Conservation (phyloP, 495 filamentous ascomycete species). For the Tricharina praecox region DNA sequence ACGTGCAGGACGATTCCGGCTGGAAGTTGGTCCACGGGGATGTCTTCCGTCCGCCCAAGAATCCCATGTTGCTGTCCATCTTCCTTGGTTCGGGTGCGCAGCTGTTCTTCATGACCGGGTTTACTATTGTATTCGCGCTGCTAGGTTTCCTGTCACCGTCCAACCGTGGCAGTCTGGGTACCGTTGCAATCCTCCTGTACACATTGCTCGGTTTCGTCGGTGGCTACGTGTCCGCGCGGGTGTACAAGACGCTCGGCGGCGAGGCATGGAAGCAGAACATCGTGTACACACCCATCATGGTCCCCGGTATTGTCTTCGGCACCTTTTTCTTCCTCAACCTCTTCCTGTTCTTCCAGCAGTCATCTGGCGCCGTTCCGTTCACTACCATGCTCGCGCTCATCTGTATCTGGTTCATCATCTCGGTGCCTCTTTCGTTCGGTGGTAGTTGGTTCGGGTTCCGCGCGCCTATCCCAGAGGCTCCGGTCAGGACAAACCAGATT, state of each 20-base stretch:
- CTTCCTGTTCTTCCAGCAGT: slow-evolving; percentile 81
- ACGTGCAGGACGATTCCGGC: slow-evolving; percentile 90
- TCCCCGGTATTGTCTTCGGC: slow-evolving; percentile 73
- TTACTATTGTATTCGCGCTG: slow-evolving; percentile 83
- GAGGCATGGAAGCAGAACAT: slow-evolving; percentile 92
- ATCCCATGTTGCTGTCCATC: slow-evolving; percentile 68
- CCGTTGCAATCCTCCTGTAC: slow-evolving; percentile 80
- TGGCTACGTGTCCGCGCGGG: slow-evolving; percentile 72
- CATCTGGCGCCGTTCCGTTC: slow-evolving; percentile 88
- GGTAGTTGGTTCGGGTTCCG: slow-evolving; percentile 89
- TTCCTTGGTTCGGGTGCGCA: slow-evolving; percentile 88
- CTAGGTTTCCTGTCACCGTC: slow-evolving; percentile 88
- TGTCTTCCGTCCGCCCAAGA: slow-evolving; percentile 76
- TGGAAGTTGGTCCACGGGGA: slow-evolving; percentile 98
- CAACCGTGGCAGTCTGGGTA: slow-evolving; percentile 82
- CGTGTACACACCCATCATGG: slow-evolving; percentile 62
- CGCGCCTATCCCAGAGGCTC: slow-evolving; percentile 47
- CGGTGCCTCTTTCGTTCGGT: slow-evolving; percentile 71
- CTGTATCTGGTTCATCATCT: slow-evolving; percentile 91
- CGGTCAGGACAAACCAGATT: slow-evolving; percentile 93
- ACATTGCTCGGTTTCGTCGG: slow-evolving; percentile 85
- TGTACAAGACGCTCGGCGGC: slow-evolving; percentile 83
- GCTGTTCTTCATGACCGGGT: slow-evolving; percentile 91
- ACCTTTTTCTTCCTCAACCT: slow-evolving; percentile 89
- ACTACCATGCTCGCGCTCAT: slow-evolving; percentile 89